Evolutionary conservation across 768 basidiomycete species (phyloP), one percentile per base, ranked within the genome.

Genomic region (Mrakia gelida): DNA sequence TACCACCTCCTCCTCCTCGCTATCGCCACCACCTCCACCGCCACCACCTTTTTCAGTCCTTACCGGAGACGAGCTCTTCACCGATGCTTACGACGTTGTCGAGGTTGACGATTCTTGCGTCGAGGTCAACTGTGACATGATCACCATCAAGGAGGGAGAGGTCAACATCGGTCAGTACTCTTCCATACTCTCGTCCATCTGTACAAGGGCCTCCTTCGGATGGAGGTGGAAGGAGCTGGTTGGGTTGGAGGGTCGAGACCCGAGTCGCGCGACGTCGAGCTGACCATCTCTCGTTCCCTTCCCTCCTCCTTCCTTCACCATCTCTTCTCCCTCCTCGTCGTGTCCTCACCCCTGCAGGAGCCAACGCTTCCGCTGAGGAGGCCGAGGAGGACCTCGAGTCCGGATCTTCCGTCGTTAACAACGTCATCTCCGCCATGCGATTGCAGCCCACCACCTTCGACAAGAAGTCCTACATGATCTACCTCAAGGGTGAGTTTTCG

Each of bases 341-440:
- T 45, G 30, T 38, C 2, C 21, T n/a, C 70, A 71, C 65, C 7
- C 61, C 49, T 75, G 16, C 81, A 95, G 94, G 95, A 84, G 94
- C 92, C 77, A 96, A 98, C 86, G 92, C 95, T 59, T 98, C 95
- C 65, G 87, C 90, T 9, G 96, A 98, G 86, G 96, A 97, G 73
- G 86, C 86, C 68, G 90, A 89, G 0, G 97, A 98, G 75, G 87
- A 86, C 38, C 84, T 95, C 75, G 95, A 94, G 84, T 92, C 92
- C 0, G 93, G 92, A 80, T 87, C 89, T n/a, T 7, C 71, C 21
- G 86, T 86, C 77, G 91, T 96, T 83, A 98, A 95, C 91, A 94
- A 98, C 85, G 88, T 98, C 80, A 90, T 90, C 73, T 86, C 93
- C 87, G 94, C 94, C 59, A 95, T 95, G 90, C 92, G 95, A 81